Base-by-base conservation (phyloP, 129 eudicot species). In the Chrysanthemum seticuspe region DNA sequence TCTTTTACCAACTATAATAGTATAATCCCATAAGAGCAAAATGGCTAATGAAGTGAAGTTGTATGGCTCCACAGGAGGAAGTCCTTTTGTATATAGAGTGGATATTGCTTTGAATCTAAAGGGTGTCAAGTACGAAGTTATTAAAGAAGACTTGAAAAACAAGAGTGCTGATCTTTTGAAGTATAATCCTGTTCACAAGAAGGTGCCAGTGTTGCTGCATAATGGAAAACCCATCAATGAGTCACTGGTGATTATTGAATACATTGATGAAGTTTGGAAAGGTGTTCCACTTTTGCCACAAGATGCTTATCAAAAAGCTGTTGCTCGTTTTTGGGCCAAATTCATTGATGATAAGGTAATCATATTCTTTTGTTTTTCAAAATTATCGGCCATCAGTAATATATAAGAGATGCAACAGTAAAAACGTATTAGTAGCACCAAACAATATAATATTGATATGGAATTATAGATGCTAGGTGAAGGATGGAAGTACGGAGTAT, bases 221-320 rank as follows among this genome's bases (percentile, higher is more conserved):
- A 75, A 80, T 49, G 84, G 80, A n/a, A 74, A 80, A 3, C 68
- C 84, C 11, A 70, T 80, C 40, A 53, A 63, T 1, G 84, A 80
- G 12, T 80, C 84, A 12, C 73, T 75, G 4, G 77, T 80, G 57
- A 70, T 79, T 65, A 44, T 79, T 11, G 83, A 79, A 51, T 79
- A 79, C 71, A 73, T 84, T 14, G 87, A 84, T 21, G 82, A 84
- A 13, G 68, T 48, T 9, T 81, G 89, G 89, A 73, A 73, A 61
- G 76, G 62, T 11, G 52, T 57, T 44, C 72, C 73, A 15, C 50
- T 84, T 48, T 68, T 84, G 14, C 85, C 85, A 31, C 75, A 65
- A 34, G 74, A 80, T 65, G 76, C 83, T 67, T 70, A 77, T 21
- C 76, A 74, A 15, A 77, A 62, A 63, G 85, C 83, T 44, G 49